Conservation (phyloP, 2,329 filamentous ascomycete species). For the Onygena corvina region DNA sequence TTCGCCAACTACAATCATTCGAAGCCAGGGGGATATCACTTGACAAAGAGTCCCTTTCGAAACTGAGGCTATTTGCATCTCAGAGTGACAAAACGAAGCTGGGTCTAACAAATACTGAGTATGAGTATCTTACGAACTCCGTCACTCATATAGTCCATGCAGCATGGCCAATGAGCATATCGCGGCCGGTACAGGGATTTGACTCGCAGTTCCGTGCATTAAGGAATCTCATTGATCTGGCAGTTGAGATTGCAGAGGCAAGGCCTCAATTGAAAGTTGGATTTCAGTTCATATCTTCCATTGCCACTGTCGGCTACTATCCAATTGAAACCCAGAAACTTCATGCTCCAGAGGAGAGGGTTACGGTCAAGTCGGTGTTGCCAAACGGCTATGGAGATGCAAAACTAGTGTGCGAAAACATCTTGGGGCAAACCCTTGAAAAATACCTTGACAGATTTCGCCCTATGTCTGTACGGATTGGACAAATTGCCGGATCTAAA, state of each 20-base stretch:
- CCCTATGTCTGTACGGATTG: slow-evolving; percentile 36
- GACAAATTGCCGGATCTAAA: slow-evolving; percentile 43
- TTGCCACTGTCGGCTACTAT: slow-evolving; percentile 30
- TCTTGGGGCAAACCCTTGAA: slow-evolving; percentile 40
- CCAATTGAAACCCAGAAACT: slow-evolving; percentile 17
- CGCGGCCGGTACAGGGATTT: slow-evolving; percentile 40
- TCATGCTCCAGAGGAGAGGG: slow-evolving; percentile 35
- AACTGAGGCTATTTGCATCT: slow-evolving; percentile 38
- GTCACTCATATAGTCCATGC: slow-evolving; percentile 45
- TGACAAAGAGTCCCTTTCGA: slow-evolving; percentile 18
- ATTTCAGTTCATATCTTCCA: slow-evolving; percentile 36
- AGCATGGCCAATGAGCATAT: slow-evolving; percentile 46
- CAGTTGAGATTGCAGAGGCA: slow-evolving; percentile 23
- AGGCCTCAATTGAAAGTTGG: slow-evolving; percentile 17
- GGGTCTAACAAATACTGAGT: slow-evolving; percentile 34
- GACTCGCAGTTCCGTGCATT: slow-evolving; percentile 41
- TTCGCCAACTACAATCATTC: slow-evolving; percentile 29
- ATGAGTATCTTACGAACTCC: slow-evolving; percentile 26
- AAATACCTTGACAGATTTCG: slow-evolving; percentile 34
- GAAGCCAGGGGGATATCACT: slow-evolving; percentile 20
- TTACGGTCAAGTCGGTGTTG: slow-evolving; percentile 32
- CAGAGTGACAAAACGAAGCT: slow-evolving; percentile 40
- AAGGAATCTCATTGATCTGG: slow-evolving; percentile 40
- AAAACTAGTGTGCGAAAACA: slow-evolving; percentile 41
- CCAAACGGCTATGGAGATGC: slow-evolving; percentile 43